Conservation (phyloP, 2,329 filamentous ascomycete species). For the Ophiostoma piceae region DNA sequence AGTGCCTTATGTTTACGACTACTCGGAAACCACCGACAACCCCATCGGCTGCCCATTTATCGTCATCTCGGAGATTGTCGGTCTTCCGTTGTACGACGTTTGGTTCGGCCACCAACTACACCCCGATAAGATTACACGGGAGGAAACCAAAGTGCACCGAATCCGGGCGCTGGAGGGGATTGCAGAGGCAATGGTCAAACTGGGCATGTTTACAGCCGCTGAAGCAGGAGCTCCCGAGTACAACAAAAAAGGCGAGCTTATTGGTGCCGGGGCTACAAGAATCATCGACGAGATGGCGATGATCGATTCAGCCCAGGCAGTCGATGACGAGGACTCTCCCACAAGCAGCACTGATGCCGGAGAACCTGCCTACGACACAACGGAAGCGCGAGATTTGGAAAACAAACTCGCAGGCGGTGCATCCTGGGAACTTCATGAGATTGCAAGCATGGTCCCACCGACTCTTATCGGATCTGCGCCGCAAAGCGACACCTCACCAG, state of each 20-base stretch:
- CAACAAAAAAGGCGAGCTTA: background rate
- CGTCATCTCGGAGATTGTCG: background rate
- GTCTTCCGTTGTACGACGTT: background rate
- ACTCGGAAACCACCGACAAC: background rate
- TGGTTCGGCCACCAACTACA: constrained; percentile 1
- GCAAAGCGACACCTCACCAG: background rate
- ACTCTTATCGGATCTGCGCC: too few relatives aligned
- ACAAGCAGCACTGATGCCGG: background rate
- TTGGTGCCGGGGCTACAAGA: background rate
- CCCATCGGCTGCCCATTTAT: background rate
- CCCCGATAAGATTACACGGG: background rate
- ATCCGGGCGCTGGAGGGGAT: background rate
- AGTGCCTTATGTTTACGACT: background rate
- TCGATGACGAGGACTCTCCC: background rate
- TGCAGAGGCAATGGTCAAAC: background rate
- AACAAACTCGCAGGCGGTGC: too few relatives aligned
- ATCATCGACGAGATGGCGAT: background rate
- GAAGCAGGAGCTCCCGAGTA: background rate
- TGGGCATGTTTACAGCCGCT: background rate
- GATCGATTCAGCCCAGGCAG: background rate
- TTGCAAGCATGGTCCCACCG: too few relatives aligned
- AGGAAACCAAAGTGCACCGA: background rate
- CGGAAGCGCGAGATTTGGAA: too few relatives aligned
- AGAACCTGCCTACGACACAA: too few relatives aligned
- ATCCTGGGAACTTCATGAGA: too few relatives aligned